A percentile compares a stretch with the other conserved stretches of the same genome.
Evolutionary conservation across 2,329 filamentous ascomycete genomes (phyloP).

Genomic region (Cadophora gregata): DNA sequence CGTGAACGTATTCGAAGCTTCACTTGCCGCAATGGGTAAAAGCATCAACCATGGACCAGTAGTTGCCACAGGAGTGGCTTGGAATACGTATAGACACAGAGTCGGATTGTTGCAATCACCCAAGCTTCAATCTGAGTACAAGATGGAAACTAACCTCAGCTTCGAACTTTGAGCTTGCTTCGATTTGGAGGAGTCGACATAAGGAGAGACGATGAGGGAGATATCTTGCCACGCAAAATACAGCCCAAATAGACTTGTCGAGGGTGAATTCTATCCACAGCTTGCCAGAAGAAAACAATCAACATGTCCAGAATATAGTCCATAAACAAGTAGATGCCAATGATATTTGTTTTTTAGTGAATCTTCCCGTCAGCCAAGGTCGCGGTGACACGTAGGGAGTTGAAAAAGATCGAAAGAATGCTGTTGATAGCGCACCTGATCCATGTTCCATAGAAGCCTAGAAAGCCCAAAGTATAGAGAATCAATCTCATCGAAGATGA

Average conservation of each 20-base stretch:
- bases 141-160: not conserved
- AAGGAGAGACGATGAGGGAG: not conserved
- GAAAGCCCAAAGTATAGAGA: not conserved
- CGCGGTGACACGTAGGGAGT: not conserved
- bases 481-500: not conserved
- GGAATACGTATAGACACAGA: not conserved
- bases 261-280: conserved; percentile 1
- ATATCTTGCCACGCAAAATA: not conserved
- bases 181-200: not conserved
- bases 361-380: not conserved
- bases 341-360: not conserved
- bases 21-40: not conserved
- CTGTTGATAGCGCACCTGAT: conserved; percentile 4
- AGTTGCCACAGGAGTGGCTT: not conserved
- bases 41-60: not conserved
- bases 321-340: conserved; percentile 1
- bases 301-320: conserved; percentile 10
- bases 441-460: conserved; percentile 6
- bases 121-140: not conserved
- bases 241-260: conserved; percentile 1
- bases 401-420: not conserved
- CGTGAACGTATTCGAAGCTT: not conserved
- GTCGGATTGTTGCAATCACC: not conserved
- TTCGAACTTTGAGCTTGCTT: not conserved
- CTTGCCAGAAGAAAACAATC: conserved; percentile 13